Percentiles rank a stretch among this genome's conserved stretches.
Conservation (phyloP, 306 rosid genomes). For the Prinsepia uniflora region DNA sequence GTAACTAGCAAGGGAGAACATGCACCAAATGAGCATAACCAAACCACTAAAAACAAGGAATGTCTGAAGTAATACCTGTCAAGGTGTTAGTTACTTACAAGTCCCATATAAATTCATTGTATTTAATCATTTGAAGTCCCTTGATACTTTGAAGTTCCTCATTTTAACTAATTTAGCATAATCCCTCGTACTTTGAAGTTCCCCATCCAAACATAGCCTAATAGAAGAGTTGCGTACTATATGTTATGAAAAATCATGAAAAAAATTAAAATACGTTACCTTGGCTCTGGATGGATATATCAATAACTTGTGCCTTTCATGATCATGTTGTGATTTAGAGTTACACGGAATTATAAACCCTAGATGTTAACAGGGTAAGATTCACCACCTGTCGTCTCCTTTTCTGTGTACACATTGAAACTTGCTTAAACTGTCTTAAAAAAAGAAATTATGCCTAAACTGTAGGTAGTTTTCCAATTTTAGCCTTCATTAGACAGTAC, state of each 20-base stretch:
- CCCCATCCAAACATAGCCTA: too few species aligned
- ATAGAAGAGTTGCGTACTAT: neutral
- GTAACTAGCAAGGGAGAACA: too few species aligned
- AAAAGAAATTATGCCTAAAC: neutral
- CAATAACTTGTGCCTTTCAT: neutral
- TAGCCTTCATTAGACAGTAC: neutral
- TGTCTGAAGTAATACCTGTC: too few species aligned
- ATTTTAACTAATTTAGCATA: too few species aligned
- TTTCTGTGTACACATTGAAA: neutral
- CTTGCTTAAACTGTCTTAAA: too few species aligned
- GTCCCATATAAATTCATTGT: too few species aligned
- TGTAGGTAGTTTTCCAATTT: neutral
- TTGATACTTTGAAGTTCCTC: too few species aligned
- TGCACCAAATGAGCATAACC: too few species aligned
- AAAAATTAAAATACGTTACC: neutral
- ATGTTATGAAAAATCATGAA: neutral
- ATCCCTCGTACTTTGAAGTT: too few species aligned
- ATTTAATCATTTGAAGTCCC: too few species aligned
- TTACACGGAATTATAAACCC: neutral
- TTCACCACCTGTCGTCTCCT: neutral
- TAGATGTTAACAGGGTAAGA: neutral
- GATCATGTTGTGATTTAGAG: neutral
- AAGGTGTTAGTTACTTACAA: too few species aligned
- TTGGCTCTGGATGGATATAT: neutral
- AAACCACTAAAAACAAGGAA: too few species aligned